Evolutionary conservation across 495 filamentous ascomycete species (phyloP), one percentile per base, ranked within the genome.

Genomic region (Penicillium alfredii): DNA sequence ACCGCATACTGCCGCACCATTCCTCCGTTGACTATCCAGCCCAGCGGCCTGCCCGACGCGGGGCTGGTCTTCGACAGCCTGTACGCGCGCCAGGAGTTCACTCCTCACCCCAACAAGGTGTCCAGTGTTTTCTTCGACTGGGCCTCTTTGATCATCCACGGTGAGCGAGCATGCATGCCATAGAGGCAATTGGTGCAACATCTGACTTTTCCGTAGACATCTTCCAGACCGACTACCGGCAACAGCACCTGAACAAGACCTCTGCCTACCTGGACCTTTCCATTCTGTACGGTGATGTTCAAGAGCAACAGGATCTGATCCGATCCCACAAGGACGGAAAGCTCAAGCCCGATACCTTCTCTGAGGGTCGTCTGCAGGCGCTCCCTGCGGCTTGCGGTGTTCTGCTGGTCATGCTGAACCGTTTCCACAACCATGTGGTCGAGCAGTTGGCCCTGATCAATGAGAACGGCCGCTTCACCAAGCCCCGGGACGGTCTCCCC

Each of bases 351-450:
- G 75, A 79, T 46, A 67, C 61, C 35, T 78, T 78, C 58, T 68
- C 72, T 13, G 74, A 77, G 50, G 53, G 63, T 36, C 68, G 75
- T 47, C 51, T 79, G 18, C 63, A 72, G 38, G 70, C 71, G 12
- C 74, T 77, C 39, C 75, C 75, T 21, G 64, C 75, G 15, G 74
- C 73, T 21, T 74, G 71, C 33, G 65, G 69, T 42, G 74, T 77
- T 12, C 31, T 79, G 18, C 60, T 79, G 33, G 72, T 79, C 30
- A 73, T 75, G 72, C 56, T 75, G 32, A 74, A 72, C 51, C 57
- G 71, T 37, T 88, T 88, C 61, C 86, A 93, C 62, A 93, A 93
- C 59, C 69, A 88, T 48, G 76, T 85, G 16, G 82, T 79, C 23
- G 76, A 80, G 29, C 72, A 85, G 40, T 69, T 88, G 4, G 72